Evolutionary conservation across 495 filamentous ascomycete species (phyloP).

Genomic region (Filosporella fistucella): DNA sequence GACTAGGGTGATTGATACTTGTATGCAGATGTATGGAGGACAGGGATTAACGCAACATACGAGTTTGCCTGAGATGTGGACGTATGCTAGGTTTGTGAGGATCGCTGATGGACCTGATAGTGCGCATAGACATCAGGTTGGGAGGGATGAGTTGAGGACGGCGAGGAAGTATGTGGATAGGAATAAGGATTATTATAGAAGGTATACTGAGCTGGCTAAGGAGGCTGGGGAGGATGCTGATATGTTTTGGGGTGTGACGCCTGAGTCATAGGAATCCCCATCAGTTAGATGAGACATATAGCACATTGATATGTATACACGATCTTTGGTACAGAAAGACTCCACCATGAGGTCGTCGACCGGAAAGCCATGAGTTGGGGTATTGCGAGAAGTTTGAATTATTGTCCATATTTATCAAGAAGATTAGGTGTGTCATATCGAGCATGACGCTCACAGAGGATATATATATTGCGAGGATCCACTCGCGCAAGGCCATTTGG

Average conservation of each 20-base stretch:
- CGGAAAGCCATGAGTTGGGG: no score
- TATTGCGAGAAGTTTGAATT: no score
- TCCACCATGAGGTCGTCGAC: no score
- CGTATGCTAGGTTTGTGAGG: slow-evolving; percentile 35
- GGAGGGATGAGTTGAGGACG: slow-evolving; percentile 37
- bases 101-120: slow-evolving; percentile 38
- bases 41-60: slow-evolving; percentile 37
- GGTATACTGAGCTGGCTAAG: slow-evolving; percentile 28
- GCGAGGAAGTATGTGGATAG: slow-evolving; percentile 25
- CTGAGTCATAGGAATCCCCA: no score
- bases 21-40: slow-evolving; percentile 38
- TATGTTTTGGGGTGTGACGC: slow-evolving; percentile 14
- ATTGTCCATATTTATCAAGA: no score
- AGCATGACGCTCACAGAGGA: no score
- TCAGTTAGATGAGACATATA: no score
- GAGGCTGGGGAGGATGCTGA: slow-evolving; percentile 23
- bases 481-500: no score
- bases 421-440: no score
- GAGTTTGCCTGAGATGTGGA: slow-evolving; percentile 36
- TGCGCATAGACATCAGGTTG: slow-evolving; percentile 37
- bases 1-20: slow-evolving; percentile 33
- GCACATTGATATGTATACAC: no score
- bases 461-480: no score
- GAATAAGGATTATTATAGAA: slow-evolving; percentile 29
- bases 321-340: no score